Conservation (phyloP, 345 rosid genomes). For the Dipteronia sinensis region DNA sequence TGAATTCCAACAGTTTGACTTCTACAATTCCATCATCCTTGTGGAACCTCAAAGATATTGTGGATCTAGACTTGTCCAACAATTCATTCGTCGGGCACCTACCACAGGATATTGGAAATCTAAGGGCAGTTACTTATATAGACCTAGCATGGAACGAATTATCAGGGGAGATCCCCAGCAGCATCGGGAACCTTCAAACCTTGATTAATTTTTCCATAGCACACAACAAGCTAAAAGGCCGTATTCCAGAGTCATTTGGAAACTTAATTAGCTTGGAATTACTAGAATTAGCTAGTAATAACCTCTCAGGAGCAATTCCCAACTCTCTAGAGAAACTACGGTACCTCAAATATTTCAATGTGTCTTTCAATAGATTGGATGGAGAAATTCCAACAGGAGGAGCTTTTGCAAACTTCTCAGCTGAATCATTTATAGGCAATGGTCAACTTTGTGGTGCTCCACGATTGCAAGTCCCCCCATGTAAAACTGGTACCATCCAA, state of each 20-base stretch:
- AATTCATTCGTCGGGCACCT: too few relatives aligned
- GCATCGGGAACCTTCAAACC: not conserved
- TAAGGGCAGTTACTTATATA: too few relatives aligned
- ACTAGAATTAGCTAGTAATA: constrained; percentile 1
- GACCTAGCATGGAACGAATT: too few relatives aligned
- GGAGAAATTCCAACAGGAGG: constrained; percentile 25
- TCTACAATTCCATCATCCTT: too few relatives aligned
- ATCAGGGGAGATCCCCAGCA: not conserved
- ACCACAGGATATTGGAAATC: too few relatives aligned
- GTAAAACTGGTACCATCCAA: not conserved
- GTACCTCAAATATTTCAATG: not conserved
- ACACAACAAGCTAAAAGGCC: constrained; percentile 15
- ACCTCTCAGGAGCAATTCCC: constrained; percentile 17
- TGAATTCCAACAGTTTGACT: too few relatives aligned
- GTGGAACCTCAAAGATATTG: too few relatives aligned
- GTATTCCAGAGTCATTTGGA: constrained; percentile 13
- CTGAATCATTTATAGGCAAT: constrained; percentile 13
- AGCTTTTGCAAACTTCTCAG: constrained; percentile 12
- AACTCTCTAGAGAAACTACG: constrained; percentile 11
- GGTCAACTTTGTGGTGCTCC: constrained; percentile 15
- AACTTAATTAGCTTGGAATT: not conserved
- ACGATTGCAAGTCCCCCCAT: not conserved
- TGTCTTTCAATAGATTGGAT: constrained; percentile 10
- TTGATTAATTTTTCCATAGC: not conserved
- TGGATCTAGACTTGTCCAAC: too few relatives aligned